A percentile compares a stretch with the other conserved stretches of the same genome.
Conservation (phyloP, 1,139 yeast genomes). For the Geotrichum carabidarum region DNA sequence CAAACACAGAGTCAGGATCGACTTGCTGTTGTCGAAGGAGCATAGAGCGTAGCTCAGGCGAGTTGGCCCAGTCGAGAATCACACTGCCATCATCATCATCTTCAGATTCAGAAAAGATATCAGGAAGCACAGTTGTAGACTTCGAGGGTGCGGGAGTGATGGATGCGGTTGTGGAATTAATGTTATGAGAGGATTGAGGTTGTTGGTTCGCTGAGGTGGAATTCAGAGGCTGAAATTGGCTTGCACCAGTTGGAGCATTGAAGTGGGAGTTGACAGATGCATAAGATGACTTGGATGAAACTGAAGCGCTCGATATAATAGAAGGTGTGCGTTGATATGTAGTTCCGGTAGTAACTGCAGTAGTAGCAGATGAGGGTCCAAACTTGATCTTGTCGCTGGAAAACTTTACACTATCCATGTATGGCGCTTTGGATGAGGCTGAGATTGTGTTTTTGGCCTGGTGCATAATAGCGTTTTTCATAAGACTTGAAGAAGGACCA, state of each 20-base stretch:
- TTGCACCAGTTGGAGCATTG: not conserved
- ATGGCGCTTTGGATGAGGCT: constrained; percentile 23
- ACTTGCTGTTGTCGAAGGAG: constrained; percentile 54
- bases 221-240: not conserved
- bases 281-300: constrained; percentile 1
- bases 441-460: constrained; percentile 11
- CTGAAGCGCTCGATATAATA: not conserved
- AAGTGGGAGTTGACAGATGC: constrained; percentile 2
- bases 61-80: constrained; percentile 66
- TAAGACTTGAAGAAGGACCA: constrained; percentile 14
- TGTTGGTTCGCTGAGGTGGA: not conserved
- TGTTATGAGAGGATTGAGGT: not conserved
- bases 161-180: not conserved
- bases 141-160: constrained; percentile 5
- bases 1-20: constrained; percentile 73
- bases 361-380: constrained; percentile 6
- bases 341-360: not conserved
- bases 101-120: constrained; percentile 52
- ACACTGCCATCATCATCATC: constrained; percentile 50
- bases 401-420: constrained; percentile 37
- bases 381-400: constrained; percentile 36
- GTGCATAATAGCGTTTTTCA: constrained; percentile 13
- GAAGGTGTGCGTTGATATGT: constrained; percentile 1
- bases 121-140: constrained; percentile 39
- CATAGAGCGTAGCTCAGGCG: constrained; percentile 53